Conservation (phyloP, 768 basidiomycete genomes). For the Epithele typhae region DNA sequence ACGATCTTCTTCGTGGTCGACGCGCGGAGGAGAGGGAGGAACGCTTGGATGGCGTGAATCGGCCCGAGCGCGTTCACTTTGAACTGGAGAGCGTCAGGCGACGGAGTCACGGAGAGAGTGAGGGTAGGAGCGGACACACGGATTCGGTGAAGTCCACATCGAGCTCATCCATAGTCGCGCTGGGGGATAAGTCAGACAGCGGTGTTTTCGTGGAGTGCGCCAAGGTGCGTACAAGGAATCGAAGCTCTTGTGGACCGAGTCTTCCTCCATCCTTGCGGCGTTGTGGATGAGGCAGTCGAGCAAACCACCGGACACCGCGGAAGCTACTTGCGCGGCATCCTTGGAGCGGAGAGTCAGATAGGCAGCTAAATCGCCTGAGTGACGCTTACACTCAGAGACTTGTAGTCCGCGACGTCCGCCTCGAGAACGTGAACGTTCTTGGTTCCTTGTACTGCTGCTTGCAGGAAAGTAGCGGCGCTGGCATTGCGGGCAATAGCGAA, state of each 20-base stretch:
- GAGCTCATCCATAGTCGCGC: slow-evolving; percentile 6
- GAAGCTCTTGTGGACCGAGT: slow-evolving; percentile 8
- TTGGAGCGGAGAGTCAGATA: background rate
- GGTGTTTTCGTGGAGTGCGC: background rate
- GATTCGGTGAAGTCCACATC: slow-evolving; percentile 3
- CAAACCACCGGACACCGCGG: slow-evolving; percentile 22
- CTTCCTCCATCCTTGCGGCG: slow-evolving; percentile 22
- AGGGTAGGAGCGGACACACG: too few species aligned
- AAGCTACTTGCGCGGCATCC: slow-evolving; percentile 22
- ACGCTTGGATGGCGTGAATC: slow-evolving; percentile 30
- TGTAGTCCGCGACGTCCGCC: slow-evolving; percentile 31
- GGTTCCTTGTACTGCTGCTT: background rate
- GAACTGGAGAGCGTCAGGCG: slow-evolving; percentile 22
- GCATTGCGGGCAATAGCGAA: slow-evolving; percentile 20
- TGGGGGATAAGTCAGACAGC: background rate
- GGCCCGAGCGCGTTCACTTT: slow-evolving; percentile 34
- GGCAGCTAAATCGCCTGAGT: background rate
- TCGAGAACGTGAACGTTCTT: slow-evolving; percentile 31
- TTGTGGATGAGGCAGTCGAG: slow-evolving; percentile 34
- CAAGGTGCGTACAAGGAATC: slow-evolving; percentile 14
- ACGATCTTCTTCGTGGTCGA: slow-evolving; percentile 31
- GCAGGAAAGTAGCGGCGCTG: slow-evolving; percentile 4
- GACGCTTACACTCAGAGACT: slow-evolving; percentile 26
- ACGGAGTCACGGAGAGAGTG: too few species aligned
- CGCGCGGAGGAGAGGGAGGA: slow-evolving; percentile 34